A percentile compares a stretch with the other conserved stretches of the same genome.
phyloP scores from a whole-genome alignment of 306 rosid species.

The Ochetophila trinervis region DNA sequence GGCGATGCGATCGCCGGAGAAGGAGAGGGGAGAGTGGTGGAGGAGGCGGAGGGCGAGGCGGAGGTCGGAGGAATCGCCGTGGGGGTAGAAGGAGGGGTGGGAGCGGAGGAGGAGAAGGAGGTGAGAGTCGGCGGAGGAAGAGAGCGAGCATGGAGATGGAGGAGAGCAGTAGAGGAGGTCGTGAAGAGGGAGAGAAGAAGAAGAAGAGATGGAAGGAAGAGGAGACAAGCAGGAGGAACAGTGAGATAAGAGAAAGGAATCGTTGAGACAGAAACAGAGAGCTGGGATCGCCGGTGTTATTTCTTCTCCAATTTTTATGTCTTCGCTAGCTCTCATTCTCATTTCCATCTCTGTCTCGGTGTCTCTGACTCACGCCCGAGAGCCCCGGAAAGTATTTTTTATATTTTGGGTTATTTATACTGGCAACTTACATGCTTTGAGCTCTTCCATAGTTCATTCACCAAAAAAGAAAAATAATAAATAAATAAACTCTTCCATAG shows the following conservation, averaged over 20 bases:
- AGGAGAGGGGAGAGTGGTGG: constrained; percentile 8
- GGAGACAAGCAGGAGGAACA: constrained; percentile 57
- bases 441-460: too few species aligned
- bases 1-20: constrained; percentile 35
- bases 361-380: too few species aligned
- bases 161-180: constrained; percentile 38
- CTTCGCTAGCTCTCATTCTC: constrained; percentile 48
- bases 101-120: constrained; percentile 28
- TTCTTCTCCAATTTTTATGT: constrained; percentile 47
- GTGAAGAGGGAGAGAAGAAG: constrained; percentile 16
- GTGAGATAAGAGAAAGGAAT: constrained; percentile 48
- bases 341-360: constrained; percentile 22
- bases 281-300: constrained; percentile 46
- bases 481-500: too few species aligned
- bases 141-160: constrained; percentile 37
- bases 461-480: too few species aligned
- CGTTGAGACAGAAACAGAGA: constrained; percentile 52
- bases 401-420: too few species aligned
- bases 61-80: constrained; percentile 45
- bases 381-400: too few species aligned
- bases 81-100: constrained; percentile 3
- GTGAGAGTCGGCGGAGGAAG: constrained; percentile 41
- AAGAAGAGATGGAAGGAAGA: constrained; percentile 29
- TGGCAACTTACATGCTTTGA: too few species aligned
- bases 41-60: constrained; percentile 74